Conservation (phyloP, 2,329 filamentous ascomycete genomes). For the Fonsecaea multimorphosa region DNA sequence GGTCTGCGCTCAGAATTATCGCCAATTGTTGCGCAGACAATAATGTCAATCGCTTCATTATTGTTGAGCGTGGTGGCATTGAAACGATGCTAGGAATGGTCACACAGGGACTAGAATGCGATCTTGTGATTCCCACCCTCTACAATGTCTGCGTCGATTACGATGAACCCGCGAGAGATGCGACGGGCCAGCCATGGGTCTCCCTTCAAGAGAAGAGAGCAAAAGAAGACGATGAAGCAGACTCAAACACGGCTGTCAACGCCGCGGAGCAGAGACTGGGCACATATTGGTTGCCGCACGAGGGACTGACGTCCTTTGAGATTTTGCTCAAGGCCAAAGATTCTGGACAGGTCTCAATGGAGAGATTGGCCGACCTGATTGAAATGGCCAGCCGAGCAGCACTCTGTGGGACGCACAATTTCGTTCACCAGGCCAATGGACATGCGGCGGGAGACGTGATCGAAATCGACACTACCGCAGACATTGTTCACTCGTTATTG, state of each 20-base stretch:
- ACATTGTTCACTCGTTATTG: constrained; percentile 26
- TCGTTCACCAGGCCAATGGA: constrained; percentile 13
- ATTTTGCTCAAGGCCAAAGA: constrained; percentile 23
- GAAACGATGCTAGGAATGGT: constrained; percentile 28
- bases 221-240: not conserved
- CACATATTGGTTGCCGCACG: constrained; percentile 14
- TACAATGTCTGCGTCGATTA: constrained; percentile 39
- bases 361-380: constrained; percentile 33
- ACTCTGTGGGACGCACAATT: constrained; percentile 25
- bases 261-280: constrained; percentile 35
- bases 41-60: constrained; percentile 36
- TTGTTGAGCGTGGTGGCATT: constrained; percentile 33
- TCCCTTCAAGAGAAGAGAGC: constrained; percentile 8
- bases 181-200: constrained; percentile 19
- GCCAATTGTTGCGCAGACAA: constrained; percentile 41
- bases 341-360: constrained; percentile 14
- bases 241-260: constrained; percentile 19
- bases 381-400: constrained; percentile 37
- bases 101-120: constrained; percentile 22
- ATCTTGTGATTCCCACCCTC: constrained; percentile 35
- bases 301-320: constrained; percentile 25
- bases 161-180: constrained; percentile 32
- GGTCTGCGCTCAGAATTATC: constrained; percentile 35
- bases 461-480: constrained; percentile 14
- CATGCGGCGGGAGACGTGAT: constrained; percentile 15